Evolutionary conservation across 257 asterid species (phyloP), one percentile per base, ranked within the genome.

Genomic region (Przewalskia tangutica): DNA sequence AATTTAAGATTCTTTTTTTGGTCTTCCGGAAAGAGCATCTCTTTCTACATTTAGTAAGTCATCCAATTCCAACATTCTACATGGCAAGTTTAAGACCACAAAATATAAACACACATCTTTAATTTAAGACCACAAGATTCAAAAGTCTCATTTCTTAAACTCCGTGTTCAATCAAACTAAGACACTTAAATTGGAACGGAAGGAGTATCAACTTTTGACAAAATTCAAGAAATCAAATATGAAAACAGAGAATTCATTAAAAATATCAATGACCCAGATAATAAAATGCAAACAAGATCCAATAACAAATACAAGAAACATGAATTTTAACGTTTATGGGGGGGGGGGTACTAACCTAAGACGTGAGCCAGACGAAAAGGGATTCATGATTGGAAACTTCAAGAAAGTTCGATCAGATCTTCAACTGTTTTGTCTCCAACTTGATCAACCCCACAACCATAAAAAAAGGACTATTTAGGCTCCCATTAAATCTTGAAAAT

Each of bases 321-420:
- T 8, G 23, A 63, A 62, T 14, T 40, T 62, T 20, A 65, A 54
- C 63, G 4, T 27, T 27, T 27, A 27, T 55, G 60, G 60, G 60
- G 20, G 7, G 20, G 4, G 68, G 12, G 77, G 10, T 20, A 79
- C 89, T 82, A 55, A 90, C 98, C 98, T 92, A 82, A 94, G 90
- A 83, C 97, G 97, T 36, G 98, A 90, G 89, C 93, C 93, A 85
- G 98, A 91, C 12, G 97, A 91, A 86, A 94, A 94, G 73, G 97
- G 97, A 89, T 94, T 92, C 98, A 94, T 94, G 91, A 88, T 88
- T 89, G 92, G 90, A 88, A 89, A 86, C 89, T 88, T 87, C 89
- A 86, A 59, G 95, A 90, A 60, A 92, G 88, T 88, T 89, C 90
- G 81, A 89, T 84, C 83, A 91, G 98, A 91, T 92, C 62, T 73